A percentile compares a stretch with the other conserved stretches of the same genome.
These are phyloP conservation scores for Hemisphaericaspora subhashii DNA, from an alignment of 1,139 yeast species.

Conservation along the genomic window DNA sequence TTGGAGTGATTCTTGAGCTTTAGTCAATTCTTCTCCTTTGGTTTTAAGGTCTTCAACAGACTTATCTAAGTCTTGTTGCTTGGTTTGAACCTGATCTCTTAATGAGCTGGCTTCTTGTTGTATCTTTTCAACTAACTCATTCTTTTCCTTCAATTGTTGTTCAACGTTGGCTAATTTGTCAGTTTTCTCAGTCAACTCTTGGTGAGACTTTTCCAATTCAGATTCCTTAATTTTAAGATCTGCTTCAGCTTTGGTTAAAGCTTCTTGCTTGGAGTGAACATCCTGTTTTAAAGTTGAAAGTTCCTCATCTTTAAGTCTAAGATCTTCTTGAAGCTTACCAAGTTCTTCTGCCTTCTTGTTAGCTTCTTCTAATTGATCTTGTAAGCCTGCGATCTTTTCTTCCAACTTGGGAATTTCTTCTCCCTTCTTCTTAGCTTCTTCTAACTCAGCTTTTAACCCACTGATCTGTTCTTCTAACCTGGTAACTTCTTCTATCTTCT, in stretches of 20 bases:
- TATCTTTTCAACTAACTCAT: background rate
- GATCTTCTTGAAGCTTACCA: constrained; percentile 1
- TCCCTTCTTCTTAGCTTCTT: background rate
- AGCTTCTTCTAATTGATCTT: too few relatives aligned
- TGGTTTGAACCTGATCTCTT: background rate
- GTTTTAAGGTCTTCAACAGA: constrained; percentile 1
- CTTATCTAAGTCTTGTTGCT: background rate
- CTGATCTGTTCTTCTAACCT: too few relatives aligned
- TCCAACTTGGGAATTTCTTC: background rate
- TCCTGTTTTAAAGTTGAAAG: background rate
- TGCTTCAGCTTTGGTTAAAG: background rate
- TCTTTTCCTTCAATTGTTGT: background rate
- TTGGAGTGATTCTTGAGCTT: background rate
- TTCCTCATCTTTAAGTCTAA: background rate
- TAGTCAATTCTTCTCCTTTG: constrained; percentile 1
- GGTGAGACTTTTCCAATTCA: background rate
- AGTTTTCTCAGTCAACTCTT: background rate
- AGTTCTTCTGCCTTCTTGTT: background rate
- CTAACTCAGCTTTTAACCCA: background rate
- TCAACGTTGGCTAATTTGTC: background rate
- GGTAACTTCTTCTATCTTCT: too few relatives aligned
- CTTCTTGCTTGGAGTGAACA: background rate
- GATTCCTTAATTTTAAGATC: background rate
- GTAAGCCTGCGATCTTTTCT: too few relatives aligned
- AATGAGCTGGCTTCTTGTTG: background rate